A percentile compares a stretch with the other conserved stretches of the same genome.
Conservation (phyloP, 2,329 filamentous ascomycete genomes). For the Helotiales sp. region DNA sequence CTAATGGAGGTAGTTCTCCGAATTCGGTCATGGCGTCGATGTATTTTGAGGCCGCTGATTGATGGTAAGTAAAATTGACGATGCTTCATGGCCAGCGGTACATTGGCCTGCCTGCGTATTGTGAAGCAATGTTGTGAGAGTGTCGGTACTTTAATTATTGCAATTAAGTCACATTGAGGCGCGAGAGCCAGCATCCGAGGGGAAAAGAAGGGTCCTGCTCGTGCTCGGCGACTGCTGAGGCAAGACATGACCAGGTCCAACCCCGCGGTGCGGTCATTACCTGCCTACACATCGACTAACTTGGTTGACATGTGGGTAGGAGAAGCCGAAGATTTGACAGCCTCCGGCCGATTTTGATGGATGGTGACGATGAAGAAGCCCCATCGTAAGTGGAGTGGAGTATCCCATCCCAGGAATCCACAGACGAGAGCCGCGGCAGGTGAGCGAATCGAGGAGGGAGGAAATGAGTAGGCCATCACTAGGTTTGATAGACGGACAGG, state of each 20-base stretch:
- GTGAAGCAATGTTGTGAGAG: not conserved
- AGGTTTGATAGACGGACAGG: conserved; percentile 25
- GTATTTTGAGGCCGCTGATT: not conserved
- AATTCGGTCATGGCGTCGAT: conserved; percentile 1
- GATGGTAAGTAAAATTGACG: conserved; percentile 10
- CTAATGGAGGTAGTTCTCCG: not conserved
- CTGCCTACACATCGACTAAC: not conserved
- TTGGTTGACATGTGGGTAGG: not conserved
- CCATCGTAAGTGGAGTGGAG: not conserved
- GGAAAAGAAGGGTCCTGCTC: not conserved
- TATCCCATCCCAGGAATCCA: not conserved
- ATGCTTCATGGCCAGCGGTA: not conserved
- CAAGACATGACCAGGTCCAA: not conserved
- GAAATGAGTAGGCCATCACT: conserved; percentile 17
- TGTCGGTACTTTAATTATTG: not conserved
- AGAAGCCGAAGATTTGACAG: not conserved
- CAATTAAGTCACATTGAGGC: conserved; percentile 5
- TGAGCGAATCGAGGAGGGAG: conserved; percentile 12
- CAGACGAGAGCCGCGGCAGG: conserved; percentile 9
- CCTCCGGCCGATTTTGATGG: not conserved
- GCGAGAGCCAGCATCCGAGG: not conserved
- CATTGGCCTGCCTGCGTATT: not conserved
- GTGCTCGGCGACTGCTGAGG: conserved; percentile 8
- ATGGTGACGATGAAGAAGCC: not conserved
- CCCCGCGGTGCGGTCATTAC: not conserved